phyloP scores from a whole-genome alignment of 2,329 filamentous ascomycete species.

The Monosporascus sp. region DNA sequence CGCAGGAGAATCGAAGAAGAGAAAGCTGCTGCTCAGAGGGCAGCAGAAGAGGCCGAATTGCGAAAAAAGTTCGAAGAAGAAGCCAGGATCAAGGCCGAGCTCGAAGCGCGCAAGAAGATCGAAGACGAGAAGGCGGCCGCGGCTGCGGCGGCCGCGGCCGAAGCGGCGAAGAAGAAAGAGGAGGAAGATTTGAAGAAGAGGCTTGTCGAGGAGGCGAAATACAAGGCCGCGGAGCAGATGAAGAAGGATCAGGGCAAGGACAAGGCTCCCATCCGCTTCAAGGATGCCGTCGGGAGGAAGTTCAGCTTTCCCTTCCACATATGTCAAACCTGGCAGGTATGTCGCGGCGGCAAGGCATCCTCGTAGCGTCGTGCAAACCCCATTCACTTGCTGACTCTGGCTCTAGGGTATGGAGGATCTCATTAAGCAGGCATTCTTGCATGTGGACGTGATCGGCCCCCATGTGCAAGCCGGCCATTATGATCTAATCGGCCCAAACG shows the following conservation, averaged over 20 bases:
- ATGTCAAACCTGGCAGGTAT: constrained; percentile 77
- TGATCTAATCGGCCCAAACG: constrained; percentile 72
- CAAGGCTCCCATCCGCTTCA: constrained; percentile 78
- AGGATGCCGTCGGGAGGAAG: constrained; percentile 85
- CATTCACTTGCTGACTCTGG: constrained; percentile 16
- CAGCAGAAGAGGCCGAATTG: constrained; percentile 22
- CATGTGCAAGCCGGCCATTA: constrained; percentile 76
- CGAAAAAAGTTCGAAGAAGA: constrained; percentile 23
- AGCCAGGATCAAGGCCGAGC: constrained; percentile 34
- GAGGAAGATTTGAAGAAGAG: constrained; percentile 51
- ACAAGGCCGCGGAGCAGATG: constrained; percentile 37
- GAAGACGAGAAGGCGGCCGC: constrained; percentile 34
- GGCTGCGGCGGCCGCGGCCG: constrained; percentile 40
- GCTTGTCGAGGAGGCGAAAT: constrained; percentile 41
- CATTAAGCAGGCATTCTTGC: constrained; percentile 77
- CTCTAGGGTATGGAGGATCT: constrained; percentile 76
- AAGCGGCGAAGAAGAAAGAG: constrained; percentile 48
- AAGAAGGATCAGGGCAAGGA: constrained; percentile 48
- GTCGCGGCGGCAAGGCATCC: constrained; percentile 24
- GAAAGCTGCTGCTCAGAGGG: constrained; percentile 18
- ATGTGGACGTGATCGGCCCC: constrained; percentile 70
- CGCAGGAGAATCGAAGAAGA: constrained; percentile 35
- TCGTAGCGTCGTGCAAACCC: constrained; percentile 1
- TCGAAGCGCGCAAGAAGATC: constrained; percentile 33
- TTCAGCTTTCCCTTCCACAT: constrained; percentile 88